These are phyloP conservation scores for Globisporangium echinulatum DNA, from an alignment of 352 stramenopile genomes.

Conservation along the genomic window DNA sequence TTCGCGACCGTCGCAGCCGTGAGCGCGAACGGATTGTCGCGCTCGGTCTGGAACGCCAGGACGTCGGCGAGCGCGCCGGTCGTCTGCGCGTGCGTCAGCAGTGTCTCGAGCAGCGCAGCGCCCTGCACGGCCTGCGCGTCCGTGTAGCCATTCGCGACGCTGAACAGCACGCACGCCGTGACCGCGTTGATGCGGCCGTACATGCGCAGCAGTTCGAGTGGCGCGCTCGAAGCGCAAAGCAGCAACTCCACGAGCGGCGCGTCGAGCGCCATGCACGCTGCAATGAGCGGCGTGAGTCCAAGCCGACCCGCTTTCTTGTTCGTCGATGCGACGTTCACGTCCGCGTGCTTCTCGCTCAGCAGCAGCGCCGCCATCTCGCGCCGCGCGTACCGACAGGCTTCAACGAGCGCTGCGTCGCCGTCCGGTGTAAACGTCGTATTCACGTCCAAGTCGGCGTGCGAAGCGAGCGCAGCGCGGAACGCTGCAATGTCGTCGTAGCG, in stretches of 20 bases:
- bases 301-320: conserved; percentile 33
- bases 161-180: conserved; percentile 38
- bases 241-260: conserved; percentile 30
- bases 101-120: conserved; percentile 26
- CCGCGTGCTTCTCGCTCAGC: conserved; percentile 17
- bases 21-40: conserved; percentile 44
- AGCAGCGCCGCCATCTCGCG: conserved; percentile 30
- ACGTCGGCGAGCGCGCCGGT: conserved; percentile 24
- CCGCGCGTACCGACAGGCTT: conserved; percentile 50
- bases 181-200: conserved; percentile 38
- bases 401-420: conserved; percentile 40
- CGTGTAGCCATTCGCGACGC: conserved; percentile 46
- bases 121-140: conserved; percentile 33
- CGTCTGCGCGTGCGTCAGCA: conserved; percentile 33
- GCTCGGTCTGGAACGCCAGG: conserved; percentile 29
- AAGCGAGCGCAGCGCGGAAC: conserved; percentile 6
- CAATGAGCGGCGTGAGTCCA: conserved; percentile 38
- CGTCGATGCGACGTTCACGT: conserved; percentile 28
- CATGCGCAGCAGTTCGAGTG: conserved; percentile 25
- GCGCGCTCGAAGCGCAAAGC: conserved; percentile 13
- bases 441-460: conserved; percentile 20
- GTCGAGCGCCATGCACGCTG: conserved; percentile 52
- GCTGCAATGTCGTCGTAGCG: conserved; percentile 6
- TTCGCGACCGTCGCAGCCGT: conserved; percentile 44
- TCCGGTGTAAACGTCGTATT: conserved; percentile 27